These are phyloP conservation scores for Coniochaeta ligniaria DNA, from an alignment of 2,329 filamentous ascomycete species.

Conservation along the genomic window DNA sequence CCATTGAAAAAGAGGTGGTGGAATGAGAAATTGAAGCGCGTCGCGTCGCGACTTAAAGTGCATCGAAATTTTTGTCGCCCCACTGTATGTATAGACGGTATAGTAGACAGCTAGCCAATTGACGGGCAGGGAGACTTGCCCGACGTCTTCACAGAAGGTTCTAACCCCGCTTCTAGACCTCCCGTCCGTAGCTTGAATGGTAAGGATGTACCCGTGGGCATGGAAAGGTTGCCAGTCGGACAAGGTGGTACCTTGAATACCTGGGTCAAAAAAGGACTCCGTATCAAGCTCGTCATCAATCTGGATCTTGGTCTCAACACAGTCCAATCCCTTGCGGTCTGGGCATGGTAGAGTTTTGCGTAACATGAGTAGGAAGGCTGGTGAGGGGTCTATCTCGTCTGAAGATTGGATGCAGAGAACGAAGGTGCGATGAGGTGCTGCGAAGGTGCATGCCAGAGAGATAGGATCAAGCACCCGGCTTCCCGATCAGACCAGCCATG, in stretches of 20 bases:
- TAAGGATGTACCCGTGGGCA: background rate
- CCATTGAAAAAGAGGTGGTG: too few relatives aligned
- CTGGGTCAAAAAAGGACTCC: background rate
- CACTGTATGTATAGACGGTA: too few relatives aligned
- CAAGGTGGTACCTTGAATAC: background rate
- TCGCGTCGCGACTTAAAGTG: too few relatives aligned
- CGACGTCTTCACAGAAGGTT: background rate
- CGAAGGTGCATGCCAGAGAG: background rate
- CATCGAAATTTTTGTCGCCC: too few relatives aligned
- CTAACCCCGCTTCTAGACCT: background rate
- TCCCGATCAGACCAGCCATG: background rate
- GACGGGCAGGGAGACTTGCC: background rate
- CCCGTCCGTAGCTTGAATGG: background rate
- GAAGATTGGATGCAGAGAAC: background rate
- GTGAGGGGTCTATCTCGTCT: background rate
- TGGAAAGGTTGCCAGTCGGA: background rate
- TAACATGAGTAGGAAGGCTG: background rate
- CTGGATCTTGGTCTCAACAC: background rate
- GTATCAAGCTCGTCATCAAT: background rate
- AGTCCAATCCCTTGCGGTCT: background rate
- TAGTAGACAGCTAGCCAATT: background rate
- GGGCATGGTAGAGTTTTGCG: background rate
- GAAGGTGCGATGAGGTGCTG: background rate
- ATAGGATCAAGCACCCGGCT: background rate
- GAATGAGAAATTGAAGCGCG: too few relatives aligned